phyloP scores from a whole-genome alignment of 176 grass and related monocot genomes.

The Bromus sterilis region DNA sequence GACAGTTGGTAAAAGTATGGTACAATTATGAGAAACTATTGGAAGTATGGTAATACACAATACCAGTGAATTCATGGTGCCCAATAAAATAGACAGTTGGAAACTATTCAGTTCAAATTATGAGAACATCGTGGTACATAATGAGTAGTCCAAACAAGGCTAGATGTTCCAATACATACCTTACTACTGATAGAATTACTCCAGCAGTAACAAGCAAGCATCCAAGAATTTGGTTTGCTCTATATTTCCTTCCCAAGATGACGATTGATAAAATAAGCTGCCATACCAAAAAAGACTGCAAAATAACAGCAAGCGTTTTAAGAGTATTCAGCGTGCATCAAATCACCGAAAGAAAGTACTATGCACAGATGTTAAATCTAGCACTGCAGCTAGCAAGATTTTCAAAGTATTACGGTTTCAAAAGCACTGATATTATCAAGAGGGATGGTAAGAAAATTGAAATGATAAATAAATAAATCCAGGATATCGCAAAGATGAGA shows the following conservation, averaged over 20 bases:
- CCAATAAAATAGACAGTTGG: not conserved
- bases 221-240: constrained; percentile 67
- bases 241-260: constrained; percentile 80
- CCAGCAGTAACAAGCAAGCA: constrained; percentile 77
- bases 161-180: constrained; percentile 35
- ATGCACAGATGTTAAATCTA: not conserved
- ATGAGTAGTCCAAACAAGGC: not conserved
- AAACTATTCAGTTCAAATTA: not conserved
- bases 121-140: not conserved
- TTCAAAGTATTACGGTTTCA: not conserved
- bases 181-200: constrained; percentile 69
- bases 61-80: not conserved
- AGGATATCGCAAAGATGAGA: not conserved
- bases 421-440: not conserved
- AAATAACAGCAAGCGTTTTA: constrained; percentile 17
- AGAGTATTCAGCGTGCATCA: not conserved
- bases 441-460: not conserved
- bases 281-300: constrained; percentile 95
- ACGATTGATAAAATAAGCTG: constrained; percentile 78
- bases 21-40: too few relatives aligned
- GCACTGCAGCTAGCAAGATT: not conserved
- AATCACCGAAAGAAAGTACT: not conserved
- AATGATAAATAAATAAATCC: not conserved
- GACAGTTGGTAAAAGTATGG: too few relatives aligned
- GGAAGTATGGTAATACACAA: too few relatives aligned